Evolutionary conservation across 1,139 yeast genomes (phyloP), one percentile per base, ranked within the genome.

Genomic region (Eremothecium coryli): DNA sequence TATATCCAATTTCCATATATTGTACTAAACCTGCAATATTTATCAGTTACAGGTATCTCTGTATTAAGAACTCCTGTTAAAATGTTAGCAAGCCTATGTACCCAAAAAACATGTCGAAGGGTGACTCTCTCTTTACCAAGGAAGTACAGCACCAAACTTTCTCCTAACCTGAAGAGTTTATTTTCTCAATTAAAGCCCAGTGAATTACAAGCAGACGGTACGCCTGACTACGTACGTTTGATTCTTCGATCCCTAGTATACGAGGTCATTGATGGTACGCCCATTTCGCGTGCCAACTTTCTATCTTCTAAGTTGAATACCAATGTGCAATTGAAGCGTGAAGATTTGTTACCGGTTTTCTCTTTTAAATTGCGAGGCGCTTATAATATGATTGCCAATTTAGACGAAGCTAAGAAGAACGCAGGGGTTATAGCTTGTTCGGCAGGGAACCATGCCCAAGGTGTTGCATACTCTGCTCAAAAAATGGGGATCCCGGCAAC

Each of bases 401-500:
- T 90, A 38, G 76, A 82, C 32, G 67, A 73, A 18, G 71, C 74
- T 29, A 70, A 76, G 26, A 77, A 82, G 35, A 62, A 82, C 46
- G 73, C 80, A 41, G 99, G 99, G 44, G 96, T 90, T 36, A 81
- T 93, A 56, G 96, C 98, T 0, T 90, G 97, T 52, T 85, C 96
- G 14, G 99, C 98, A 1, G 99, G 99, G 25, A 90, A 90, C 58
- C 99, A 90, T 52, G 99, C 99, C 2, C 99, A 93, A 58, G 99
- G 99, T 43, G 97, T 93, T 6, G 98, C 98, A 0, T 90, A 64
- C 55, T 82, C 95, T 11, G 95, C 97, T 3, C 75, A 73, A 43
- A 75, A 77, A 44, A 65, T 90, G 51, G 80, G 80, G 23, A 86
- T 90, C 37, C 93, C 95, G 4, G 88, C 97, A 2, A 90, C 96